Evolutionary conservation across 177 flowering plant species (phyloP), one percentile per base, ranked within the genome.

Genomic region (Vitis hybrid): DNA sequence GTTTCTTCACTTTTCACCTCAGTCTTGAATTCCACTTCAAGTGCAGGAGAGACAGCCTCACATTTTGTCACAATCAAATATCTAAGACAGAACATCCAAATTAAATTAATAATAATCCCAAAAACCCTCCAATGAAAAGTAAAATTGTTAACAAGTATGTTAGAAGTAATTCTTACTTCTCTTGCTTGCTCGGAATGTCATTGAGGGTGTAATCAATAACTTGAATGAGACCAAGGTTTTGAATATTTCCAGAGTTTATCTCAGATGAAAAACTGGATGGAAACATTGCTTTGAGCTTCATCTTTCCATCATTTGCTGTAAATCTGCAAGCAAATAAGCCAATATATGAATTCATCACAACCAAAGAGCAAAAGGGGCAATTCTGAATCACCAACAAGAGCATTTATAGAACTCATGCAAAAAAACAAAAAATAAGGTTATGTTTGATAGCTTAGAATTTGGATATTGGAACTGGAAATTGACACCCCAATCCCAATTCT

Each of bases 191-290:
- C 1, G 93, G 95, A 22, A 95, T 84, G 58, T 87, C 86, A 62
- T 93, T 91, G 71, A 92, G 81, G 10, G 90, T 81, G 64, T 91
- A 94, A 68, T 87, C 90, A 50, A 87, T 82, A 58, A 94, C 65
- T 2, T 86, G 87, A 58, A 94, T 82, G n/a, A 93, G 87, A 22
- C 97, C 96, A 66, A 90, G 77, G 66, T 85, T 95, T 80, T 91
- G 97, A 70, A 95, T 89, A 0, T 82, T 84, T 55, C 99, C 99
- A 1, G 90, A 84, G 9, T 74, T 76, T 11, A 95, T 79, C 70
- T 89, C 89, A 3, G 90, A 70, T 33, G 90, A 70, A 56, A 89
- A 65, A 26, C 69, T 73, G 5, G 98, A 81, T 20, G 86, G 93
- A n/a, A 93, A 80, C 12, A 86, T 85, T 33, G 89, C 87, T 63